Evolutionary conservation across 2,329 filamentous ascomycete species (phyloP), one percentile per base, ranked within the genome.

Genomic region (Arthrobotrys entomopaga): DNA sequence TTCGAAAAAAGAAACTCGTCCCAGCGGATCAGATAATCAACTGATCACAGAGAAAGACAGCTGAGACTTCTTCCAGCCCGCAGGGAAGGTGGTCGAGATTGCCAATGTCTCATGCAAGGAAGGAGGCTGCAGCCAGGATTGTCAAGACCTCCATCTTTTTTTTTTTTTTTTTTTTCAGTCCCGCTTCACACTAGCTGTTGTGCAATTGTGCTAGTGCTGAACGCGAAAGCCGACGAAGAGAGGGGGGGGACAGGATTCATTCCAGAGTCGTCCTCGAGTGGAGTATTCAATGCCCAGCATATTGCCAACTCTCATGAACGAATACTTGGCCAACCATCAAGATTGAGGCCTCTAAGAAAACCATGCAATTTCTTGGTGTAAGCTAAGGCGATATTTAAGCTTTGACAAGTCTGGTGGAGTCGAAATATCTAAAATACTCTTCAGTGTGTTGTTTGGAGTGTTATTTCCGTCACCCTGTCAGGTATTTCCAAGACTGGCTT

Each of bases 1-100:
- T 34, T 16, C 10, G 19, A 43, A 64, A 70, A 70, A 70, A 64
- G 34, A 64, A 70, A 70, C 10, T 52, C 58, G 13, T 63, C 57
- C 15, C 11, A n/a, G 52, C 65, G 58, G 65, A 70, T 70, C 65
- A 70, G 65, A 70, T 70, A 70, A 64, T 70, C 56, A 63, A 69
- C 65, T 69, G 65, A 69, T 57, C 57, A 69, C 4, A 43, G 50
- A 61, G n/a, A 16, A 49, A 56, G 61, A 57, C 65, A 49, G 38
- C 57, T 22, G 61, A 38, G 26, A 22, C 52, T 52, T 38, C 20
- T 40, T 22, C 56, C 38, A 40, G 16, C 50, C 58, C 22, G 64
- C 54, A 15, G 56, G 57, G 65, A 61, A 70, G 65, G 65, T 70
- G 58, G 53, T 58, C 57, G 58, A 42, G 59, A 50, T 65, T 26